Conservation (phyloP, 257 asterid species). For the Gentiana dahurica region DNA sequence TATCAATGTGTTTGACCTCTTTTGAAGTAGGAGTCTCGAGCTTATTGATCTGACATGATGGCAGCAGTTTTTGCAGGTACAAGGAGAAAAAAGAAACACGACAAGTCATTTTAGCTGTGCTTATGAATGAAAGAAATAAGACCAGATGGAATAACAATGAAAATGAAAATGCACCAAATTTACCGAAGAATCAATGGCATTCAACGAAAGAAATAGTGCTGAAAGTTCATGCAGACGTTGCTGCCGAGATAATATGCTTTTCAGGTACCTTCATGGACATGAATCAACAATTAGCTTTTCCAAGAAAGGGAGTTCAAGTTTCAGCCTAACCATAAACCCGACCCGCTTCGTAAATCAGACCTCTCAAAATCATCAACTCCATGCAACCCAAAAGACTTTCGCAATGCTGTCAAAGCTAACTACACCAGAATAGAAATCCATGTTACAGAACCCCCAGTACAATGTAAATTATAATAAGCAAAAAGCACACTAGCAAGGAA, state of each 20-base stretch:
- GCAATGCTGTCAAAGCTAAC: constrained; percentile 86
- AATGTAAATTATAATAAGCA: no score
- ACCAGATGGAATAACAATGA: neutral
- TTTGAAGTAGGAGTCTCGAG: constrained; percentile 70
- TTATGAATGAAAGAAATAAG: neutral
- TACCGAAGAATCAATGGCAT: constrained; percentile 62
- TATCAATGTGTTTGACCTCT: constrained; percentile 93
- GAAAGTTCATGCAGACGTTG: constrained; percentile 41
- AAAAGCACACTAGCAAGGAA: no score
- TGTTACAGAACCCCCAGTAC: no score
- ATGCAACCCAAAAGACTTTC: constrained; percentile 40
- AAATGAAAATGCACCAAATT: neutral
- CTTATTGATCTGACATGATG: constrained; percentile 45
- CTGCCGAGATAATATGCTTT: constrained; percentile 50
- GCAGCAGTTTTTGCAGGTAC: neutral
- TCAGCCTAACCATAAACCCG: constrained; percentile 1
- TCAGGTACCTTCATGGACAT: constrained; percentile 47
- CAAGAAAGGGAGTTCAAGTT: constrained; percentile 10
- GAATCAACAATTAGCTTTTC: constrained; percentile 15
- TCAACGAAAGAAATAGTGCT: constrained; percentile 36
- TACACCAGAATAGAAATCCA: constrained; percentile 20
- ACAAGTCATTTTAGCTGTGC: constrained; percentile 1
- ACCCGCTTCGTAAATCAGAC: constrained; percentile 22
- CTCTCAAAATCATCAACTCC: constrained; percentile 59
- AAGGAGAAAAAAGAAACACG: neutral